Conservation (phyloP, 805 yeast species). For the Teunomyces lycoperdinae region DNA sequence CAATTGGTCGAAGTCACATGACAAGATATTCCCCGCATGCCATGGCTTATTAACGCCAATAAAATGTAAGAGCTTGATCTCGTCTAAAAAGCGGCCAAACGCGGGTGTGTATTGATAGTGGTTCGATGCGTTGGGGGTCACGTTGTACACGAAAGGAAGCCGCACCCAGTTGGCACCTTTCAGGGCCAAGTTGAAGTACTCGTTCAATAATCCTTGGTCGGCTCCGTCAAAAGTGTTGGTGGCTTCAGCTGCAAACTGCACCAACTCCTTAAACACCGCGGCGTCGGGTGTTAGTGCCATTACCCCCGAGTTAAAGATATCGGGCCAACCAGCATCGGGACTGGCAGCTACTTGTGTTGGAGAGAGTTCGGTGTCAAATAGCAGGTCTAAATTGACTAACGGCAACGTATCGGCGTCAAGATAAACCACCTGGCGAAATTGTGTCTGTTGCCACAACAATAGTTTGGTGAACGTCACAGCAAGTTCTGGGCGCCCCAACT, state of each 20-base stretch:
- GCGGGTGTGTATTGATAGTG: constrained; percentile 36
- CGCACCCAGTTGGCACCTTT: constrained; percentile 26
- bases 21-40: constrained; percentile 16
- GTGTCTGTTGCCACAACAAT: constrained; percentile 22
- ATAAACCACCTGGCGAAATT: constrained; percentile 21
- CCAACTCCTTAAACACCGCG: constrained; percentile 15
- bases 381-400: constrained; percentile 17
- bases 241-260: constrained; percentile 9
- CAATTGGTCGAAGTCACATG: constrained; percentile 18
- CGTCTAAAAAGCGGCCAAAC: constrained; percentile 24
- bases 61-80: constrained; percentile 30
- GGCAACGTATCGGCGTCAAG: constrained; percentile 30
- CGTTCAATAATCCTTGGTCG: constrained; percentile 37
- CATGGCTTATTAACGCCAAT: constrained; percentile 35
- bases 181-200: constrained; percentile 24
- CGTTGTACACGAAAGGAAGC: constrained; percentile 33
- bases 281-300: constrained; percentile 21
- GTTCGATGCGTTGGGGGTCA: constrained; percentile 28
- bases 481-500: constrained; percentile 26
- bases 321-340: constrained; percentile 36
- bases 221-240: constrained; percentile 34
- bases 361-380: constrained; percentile 17
- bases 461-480: constrained; percentile 26
- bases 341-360: constrained; percentile 17
- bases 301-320: constrained; percentile 30